These are phyloP conservation scores for Solanum virginianum DNA, from an alignment of 257 asterid species.

Conservation along the genomic window DNA sequence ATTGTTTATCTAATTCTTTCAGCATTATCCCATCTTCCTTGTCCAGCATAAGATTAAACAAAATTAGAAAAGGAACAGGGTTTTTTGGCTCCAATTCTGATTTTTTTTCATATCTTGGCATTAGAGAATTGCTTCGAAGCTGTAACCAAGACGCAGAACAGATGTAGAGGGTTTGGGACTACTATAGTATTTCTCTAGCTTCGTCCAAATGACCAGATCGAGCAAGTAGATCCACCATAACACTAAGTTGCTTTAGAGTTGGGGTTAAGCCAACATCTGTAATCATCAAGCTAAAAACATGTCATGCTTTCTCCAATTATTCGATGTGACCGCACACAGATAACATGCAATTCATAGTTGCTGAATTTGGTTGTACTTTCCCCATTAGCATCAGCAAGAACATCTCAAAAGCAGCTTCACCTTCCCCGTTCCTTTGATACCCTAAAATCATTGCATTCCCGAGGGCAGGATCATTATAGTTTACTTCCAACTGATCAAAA, in stretches of 20 bases:
- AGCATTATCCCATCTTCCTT: constrained; percentile 70
- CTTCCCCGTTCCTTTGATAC: constrained; percentile 55
- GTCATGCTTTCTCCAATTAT: constrained; percentile 45
- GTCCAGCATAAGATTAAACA: constrained; percentile 73
- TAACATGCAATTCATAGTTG: constrained; percentile 65
- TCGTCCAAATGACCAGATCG: constrained; percentile 64
- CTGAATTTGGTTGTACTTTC: constrained; percentile 52
- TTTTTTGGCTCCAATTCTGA: too few relatives aligned
- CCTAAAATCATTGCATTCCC: constrained; percentile 98
- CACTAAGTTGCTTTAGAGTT: constrained; percentile 41
- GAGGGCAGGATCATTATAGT: constrained; percentile 59
- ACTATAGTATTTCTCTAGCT: constrained; percentile 55
- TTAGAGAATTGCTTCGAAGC: too few relatives aligned
- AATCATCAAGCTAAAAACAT: constrained; percentile 40
- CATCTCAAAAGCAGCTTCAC: constrained; percentile 63
- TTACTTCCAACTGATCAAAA: constrained; percentile 33
- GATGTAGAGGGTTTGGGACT: constrained; percentile 23
- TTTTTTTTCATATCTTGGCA: too few relatives aligned
- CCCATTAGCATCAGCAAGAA: constrained; percentile 54
- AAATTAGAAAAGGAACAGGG: constrained; percentile 56
- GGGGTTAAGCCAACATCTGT: constrained; percentile 47
- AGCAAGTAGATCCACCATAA: constrained; percentile 64
- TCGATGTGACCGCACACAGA: constrained; percentile 65
- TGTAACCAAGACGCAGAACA: too few relatives aligned
- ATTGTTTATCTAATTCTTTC: constrained; percentile 40